Evolutionary conservation across 2,329 filamentous ascomycete species (phyloP), one percentile per base, ranked within the genome.

Genomic region (Talaromyces sp.): DNA sequence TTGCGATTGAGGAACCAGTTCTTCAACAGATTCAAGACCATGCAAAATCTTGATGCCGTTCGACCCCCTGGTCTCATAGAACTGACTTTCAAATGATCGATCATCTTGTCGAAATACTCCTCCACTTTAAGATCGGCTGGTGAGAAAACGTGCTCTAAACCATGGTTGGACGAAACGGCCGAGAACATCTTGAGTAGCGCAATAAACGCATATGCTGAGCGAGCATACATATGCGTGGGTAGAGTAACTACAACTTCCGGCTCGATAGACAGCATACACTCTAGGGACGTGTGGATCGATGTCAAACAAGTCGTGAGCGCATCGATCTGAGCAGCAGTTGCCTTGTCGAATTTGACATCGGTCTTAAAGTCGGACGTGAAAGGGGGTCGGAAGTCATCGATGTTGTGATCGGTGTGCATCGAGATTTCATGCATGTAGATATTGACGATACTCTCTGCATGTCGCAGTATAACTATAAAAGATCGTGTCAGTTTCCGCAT

Each of bases 351-450:
- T 69, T 66, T 36, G 63, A 61, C 54, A 69, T 63, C 63, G 43
- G 68, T 56, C 58, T 68, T 60, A 25, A 53, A 37, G 1, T 60
- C 77, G 76, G n/a, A 76, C 72, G 67, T 75, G 78, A 65, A 60
- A 67, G 74, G 65, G 59, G 67, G 61, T 64, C 68, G 69, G 64
- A 82, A 80, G 25, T 85, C 80, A 7, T 84, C 79, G 2, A 79
- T 77, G 19, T 76, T 78, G 61, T 83, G 81, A 54, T 89, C 85
- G 8, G 82, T 78, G 62, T 89, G 85, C 62, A 92, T 82, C 2
- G 83, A 85, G 56, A 89, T 83, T 70, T 92, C 89, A 69, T 92
- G 87, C 76, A 91, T 85, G 68, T 89, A 91, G 2, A 92, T 75
- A 61, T 80, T 87, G 36, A 89, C 69, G 1, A 87, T 81, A 62